Conservation (phyloP, 371 early-diverging fungal species). For the Rhizopus stolonifer region DNA sequence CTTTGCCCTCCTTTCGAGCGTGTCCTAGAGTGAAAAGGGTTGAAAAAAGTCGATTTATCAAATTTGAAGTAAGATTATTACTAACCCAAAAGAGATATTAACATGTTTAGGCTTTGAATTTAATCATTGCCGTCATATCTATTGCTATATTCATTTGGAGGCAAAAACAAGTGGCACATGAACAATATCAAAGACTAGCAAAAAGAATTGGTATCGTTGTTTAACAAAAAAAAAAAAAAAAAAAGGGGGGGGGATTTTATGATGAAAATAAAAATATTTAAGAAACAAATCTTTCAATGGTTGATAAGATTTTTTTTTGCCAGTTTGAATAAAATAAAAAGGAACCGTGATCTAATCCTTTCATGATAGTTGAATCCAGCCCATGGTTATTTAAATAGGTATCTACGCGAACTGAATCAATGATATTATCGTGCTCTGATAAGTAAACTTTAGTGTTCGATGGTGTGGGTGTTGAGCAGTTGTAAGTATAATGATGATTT, state of each 20-base stretch:
- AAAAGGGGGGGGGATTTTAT: too few relatives aligned
- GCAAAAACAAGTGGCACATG: slow-evolving; percentile 39
- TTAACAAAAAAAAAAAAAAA: too few relatives aligned
- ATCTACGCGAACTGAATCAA: slow-evolving; percentile 45
- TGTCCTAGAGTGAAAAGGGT: slow-evolving; percentile 44
- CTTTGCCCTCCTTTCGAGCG: slow-evolving; percentile 38
- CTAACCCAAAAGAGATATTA: too few relatives aligned
- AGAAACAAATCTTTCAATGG: slow-evolving; percentile 20
- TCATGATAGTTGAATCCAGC: slow-evolving; percentile 47
- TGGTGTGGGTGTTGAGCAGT: slow-evolving; percentile 27
- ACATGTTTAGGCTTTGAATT: slow-evolving; percentile 33
- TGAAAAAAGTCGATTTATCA: slow-evolving; percentile 30
- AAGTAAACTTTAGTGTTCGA: slow-evolving; percentile 39
- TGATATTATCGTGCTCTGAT: slow-evolving; percentile 52
- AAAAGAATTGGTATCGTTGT: slow-evolving; percentile 43
- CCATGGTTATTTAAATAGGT: slow-evolving; percentile 48
- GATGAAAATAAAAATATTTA: slow-evolving; percentile 2
- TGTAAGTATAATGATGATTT: slow-evolving; percentile 13
- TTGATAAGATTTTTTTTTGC: slow-evolving; percentile 36
- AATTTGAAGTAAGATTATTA: slow-evolving; percentile 45
- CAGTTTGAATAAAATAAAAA: slow-evolving; percentile 47
- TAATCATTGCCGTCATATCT: slow-evolving; percentile 30
- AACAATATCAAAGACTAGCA: slow-evolving; percentile 43
- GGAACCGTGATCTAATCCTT: slow-evolving; percentile 54
- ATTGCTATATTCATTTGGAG: slow-evolving; percentile 39